Percentiles rank a stretch among this genome's conserved stretches.
Conservation (phyloP, 1,139 yeast genomes). For the Taphrina flavorubra region DNA sequence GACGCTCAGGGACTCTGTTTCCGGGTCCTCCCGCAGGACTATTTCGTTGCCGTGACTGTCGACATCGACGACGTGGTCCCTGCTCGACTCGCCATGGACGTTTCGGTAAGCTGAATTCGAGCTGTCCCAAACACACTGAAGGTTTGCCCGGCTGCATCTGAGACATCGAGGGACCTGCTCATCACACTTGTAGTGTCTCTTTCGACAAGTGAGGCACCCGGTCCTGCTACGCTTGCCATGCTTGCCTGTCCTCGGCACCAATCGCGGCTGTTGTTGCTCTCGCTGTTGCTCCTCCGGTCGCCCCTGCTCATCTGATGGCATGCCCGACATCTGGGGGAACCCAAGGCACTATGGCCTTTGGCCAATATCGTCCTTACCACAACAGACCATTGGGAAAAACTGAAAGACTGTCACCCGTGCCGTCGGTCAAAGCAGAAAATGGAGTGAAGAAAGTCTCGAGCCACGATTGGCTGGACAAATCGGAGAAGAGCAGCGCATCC, state of each 20-base stretch:
- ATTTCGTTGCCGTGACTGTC: conserved; percentile 8
- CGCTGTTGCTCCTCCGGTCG: no score
- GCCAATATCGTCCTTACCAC: no score
- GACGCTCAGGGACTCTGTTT: conserved; percentile 1
- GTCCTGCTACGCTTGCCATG: conserved; percentile 46
- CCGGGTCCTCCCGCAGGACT: conserved; percentile 1
- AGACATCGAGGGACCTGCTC: conserved; percentile 15
- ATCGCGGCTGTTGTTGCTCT: not conserved
- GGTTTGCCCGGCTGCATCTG: conserved; percentile 7
- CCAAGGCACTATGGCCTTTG: no score
- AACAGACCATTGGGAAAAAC: no score
- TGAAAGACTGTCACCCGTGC: no score
- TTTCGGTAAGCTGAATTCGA: not conserved
- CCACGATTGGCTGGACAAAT: no score
- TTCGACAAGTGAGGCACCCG: conserved; percentile 49
- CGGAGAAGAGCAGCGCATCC: no score
- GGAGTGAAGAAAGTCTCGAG: no score
- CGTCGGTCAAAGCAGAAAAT: no score
- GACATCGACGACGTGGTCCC: not conserved
- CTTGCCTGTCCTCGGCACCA: conserved; percentile 1
- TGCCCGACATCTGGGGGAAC: not conserved
- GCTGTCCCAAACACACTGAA: conserved; percentile 14
- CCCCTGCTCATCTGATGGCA: not conserved
- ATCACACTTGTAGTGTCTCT: conserved; percentile 44
- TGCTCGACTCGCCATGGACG: not conserved